phyloP scores from a whole-genome alignment of 805 yeast species.

The Tetrapisispora namnaoensis region DNA sequence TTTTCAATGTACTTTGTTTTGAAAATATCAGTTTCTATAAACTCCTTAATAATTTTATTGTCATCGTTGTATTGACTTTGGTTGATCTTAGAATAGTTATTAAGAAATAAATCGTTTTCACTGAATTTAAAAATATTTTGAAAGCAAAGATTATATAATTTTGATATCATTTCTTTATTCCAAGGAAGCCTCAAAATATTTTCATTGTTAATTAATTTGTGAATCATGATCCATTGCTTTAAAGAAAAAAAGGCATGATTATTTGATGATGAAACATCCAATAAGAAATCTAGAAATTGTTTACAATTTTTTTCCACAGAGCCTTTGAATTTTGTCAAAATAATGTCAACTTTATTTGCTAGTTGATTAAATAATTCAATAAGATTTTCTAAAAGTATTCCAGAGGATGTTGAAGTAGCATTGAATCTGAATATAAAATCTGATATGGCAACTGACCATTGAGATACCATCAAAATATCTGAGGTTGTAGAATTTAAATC shows the following conservation, averaged over 20 bases:
- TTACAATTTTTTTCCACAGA: constrained; percentile 8
- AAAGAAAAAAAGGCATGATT: constrained; percentile 7
- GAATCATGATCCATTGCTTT: constrained; percentile 15
- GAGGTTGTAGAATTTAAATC: neutral
- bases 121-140: constrained; percentile 7
- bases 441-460: constrained; percentile 20
- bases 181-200: constrained; percentile 7
- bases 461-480: constrained; percentile 12
- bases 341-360: neutral
- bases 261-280: constrained; percentile 7
- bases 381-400: constrained; percentile 12
- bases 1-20: constrained; percentile 2
- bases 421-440: constrained; percentile 14
- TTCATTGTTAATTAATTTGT: constrained; percentile 9
- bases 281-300: constrained; percentile 8
- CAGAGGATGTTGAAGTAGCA: constrained; percentile 7
- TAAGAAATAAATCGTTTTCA: neutral
- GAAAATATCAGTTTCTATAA: constrained; percentile 2
- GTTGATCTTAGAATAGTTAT: neutral
- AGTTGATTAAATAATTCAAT: constrained; percentile 10
- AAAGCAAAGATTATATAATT: constrained; percentile 7
- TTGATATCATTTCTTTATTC: constrained; percentile 4
- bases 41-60: constrained; percentile 5
- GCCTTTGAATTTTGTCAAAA: constrained; percentile 2
- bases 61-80: neutral